Conservation (phyloP, 2,329 filamentous ascomycete genomes). For the Coniochaeta hoffmannii region DNA sequence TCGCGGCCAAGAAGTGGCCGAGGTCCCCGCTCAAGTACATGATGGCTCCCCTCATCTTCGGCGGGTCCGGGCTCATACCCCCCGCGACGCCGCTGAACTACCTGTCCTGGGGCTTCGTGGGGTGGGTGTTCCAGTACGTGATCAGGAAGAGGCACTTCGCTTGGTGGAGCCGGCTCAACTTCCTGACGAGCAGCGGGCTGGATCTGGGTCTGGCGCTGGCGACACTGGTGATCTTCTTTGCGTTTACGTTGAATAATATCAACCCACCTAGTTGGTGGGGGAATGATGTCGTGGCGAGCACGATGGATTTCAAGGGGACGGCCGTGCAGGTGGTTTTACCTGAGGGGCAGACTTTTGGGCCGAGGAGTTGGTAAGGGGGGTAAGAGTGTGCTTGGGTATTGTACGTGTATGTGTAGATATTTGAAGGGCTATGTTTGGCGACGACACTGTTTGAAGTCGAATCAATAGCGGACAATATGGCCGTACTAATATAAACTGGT, state of each 20-base stretch:
- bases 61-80: conserved; percentile 49
- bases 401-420: not conserved
- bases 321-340: conserved; percentile 49
- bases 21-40: conserved; percentile 42
- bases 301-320: conserved; percentile 53
- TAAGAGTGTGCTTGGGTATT: not conserved
- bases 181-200: conserved; percentile 61
- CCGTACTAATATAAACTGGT: no score
- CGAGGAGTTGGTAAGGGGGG: conserved; percentile 38
- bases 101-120: conserved; percentile 65
- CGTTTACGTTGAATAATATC: conserved; percentile 56
- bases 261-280: conserved; percentile 64
- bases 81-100: conserved; percentile 69
- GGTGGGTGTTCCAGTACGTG: conserved; percentile 61
- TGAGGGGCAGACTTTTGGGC: conserved; percentile 55
- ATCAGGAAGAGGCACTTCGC: conserved; percentile 55
- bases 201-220: conserved; percentile 61
- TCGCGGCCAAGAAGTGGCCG: conserved; percentile 40
- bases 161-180: conserved; percentile 72
- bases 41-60: conserved; percentile 58
- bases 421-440: not conserved
- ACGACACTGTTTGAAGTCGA: no score
- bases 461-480: no score
- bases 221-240: conserved; percentile 64
- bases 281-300: conserved; percentile 48